phyloP scores from a whole-genome alignment of 805 yeast species.

The Candida anglica region DNA sequence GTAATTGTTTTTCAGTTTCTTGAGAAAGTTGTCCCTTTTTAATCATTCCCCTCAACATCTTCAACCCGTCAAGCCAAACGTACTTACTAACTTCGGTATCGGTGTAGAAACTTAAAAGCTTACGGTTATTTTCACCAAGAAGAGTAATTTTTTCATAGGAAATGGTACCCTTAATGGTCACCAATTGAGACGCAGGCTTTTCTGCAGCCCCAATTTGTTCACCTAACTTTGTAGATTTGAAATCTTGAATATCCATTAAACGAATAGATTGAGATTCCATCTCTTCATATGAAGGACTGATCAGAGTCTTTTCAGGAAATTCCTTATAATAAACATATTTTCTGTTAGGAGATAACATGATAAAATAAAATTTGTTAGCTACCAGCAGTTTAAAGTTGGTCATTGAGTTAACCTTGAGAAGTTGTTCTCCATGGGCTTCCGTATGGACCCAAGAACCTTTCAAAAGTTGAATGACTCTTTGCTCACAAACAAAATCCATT shows the following conservation, averaged over 20 bases:
- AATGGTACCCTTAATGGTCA: slow-evolving; percentile 56
- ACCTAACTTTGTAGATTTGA: slow-evolving; percentile 48
- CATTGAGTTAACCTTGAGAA: slow-evolving; percentile 10
- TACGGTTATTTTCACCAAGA: slow-evolving; percentile 37
- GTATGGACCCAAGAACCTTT: slow-evolving; percentile 80
- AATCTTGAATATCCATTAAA: slow-evolving; percentile 46
- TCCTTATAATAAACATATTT: slow-evolving; percentile 58
- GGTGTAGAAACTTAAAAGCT: slow-evolving; percentile 57
- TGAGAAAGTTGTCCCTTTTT: slow-evolving; percentile 28
- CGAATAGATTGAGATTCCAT: slow-evolving; percentile 52
- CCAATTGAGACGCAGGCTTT: slow-evolving; percentile 12
- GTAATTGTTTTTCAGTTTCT: slow-evolving; percentile 35
- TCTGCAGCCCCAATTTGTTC: slow-evolving; percentile 28
- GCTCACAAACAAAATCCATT: slow-evolving; percentile 68
- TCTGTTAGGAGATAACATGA: slow-evolving; percentile 65
- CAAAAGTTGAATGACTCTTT: slow-evolving; percentile 65
- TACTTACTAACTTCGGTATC: slow-evolving; percentile 66
- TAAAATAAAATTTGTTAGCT: slow-evolving; percentile 44
- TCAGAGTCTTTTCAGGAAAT: slow-evolving; percentile 42
- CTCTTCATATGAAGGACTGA: slow-evolving; percentile 54
- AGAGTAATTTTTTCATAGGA: slow-evolving; percentile 54
- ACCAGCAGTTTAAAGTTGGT: slow-evolving; percentile 4
- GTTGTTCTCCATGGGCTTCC: slow-evolving; percentile 45
- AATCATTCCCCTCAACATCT: slow-evolving; percentile 37
- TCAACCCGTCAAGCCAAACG: slow-evolving; percentile 78